Evolutionary conservation across 805 yeast species (phyloP).

Genomic region (Candida easanensis): DNA sequence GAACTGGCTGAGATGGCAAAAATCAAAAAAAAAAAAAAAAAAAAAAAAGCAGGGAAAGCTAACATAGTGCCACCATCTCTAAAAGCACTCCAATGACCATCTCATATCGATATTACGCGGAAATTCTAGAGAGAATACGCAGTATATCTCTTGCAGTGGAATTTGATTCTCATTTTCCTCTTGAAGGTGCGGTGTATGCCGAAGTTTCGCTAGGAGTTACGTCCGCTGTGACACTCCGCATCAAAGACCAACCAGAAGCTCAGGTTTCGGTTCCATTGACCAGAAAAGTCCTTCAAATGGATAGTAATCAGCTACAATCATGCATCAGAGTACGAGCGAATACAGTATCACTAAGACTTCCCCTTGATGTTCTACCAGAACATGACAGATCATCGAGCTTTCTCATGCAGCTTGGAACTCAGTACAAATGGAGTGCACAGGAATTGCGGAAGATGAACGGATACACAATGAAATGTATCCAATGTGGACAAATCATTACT

Average conservation of each 20-base stretch:
- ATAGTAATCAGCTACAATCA: constrained; percentile 3
- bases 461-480: constrained; percentile 33
- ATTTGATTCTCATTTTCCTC: neutral
- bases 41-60: no score
- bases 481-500: constrained; percentile 32
- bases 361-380: constrained; percentile 1
- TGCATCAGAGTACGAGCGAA: constrained; percentile 6
- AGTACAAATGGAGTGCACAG: constrained; percentile 41
- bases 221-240: neutral
- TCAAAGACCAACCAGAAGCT: neutral
- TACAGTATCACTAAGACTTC: constrained; percentile 15
- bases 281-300: neutral
- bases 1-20: no score
- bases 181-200: neutral
- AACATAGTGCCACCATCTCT: no score
- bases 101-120: constrained; percentile 17
- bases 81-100: no score
- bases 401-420: constrained; percentile 22
- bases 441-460: constrained; percentile 32
- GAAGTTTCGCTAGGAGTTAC: neutral
- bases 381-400: constrained; percentile 20
- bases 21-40: no score
- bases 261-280: neutral
- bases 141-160: constrained; percentile 16
- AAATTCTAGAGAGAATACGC: constrained; percentile 16